Percentiles rank a stretch among this genome's conserved stretches.
These are phyloP conservation scores for bread wheat (Triticum aestivum) DNA, from an alignment of 176 grass and related monocot species.

Conservation along the genomic window DNA sequence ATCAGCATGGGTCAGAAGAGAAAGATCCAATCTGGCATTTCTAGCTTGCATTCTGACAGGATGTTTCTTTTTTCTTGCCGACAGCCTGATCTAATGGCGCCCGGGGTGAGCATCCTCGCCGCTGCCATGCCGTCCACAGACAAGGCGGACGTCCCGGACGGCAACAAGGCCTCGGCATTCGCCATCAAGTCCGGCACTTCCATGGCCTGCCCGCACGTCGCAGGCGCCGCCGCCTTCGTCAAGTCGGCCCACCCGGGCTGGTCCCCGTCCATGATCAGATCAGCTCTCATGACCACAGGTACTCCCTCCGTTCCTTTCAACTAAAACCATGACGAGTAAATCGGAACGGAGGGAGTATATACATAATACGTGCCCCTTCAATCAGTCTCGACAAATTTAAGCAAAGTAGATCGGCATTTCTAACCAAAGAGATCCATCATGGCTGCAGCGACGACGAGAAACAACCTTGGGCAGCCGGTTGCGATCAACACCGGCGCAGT, in stretches of 20 bases:
- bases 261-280: constrained; percentile 94
- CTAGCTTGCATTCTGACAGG: not conserved
- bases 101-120: constrained; percentile 87
- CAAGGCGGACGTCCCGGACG: constrained; percentile 43
- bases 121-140: constrained; percentile 65
- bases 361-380: not conserved
- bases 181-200: constrained; percentile 92
- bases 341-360: too few relatives aligned
- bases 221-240: constrained; percentile 76
- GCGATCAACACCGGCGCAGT: constrained; percentile 55
- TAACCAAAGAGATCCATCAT: not conserved
- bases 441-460: constrained; percentile 48
- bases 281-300: constrained; percentile 97
- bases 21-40: not conserved
- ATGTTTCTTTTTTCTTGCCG: not conserved
- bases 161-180: constrained; percentile 72
- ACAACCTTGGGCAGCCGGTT: constrained; percentile 68
- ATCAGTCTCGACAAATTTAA: too few relatives aligned
- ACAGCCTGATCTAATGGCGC: constrained; percentile 97
- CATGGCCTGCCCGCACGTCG: constrained; percentile 97
- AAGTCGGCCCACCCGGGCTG: constrained; percentile 80
- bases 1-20: not conserved
- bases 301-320: not conserved
- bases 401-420: not conserved
- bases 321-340: too few relatives aligned